Evolutionary conservation across 1,284 basidiomycete species (phyloP).

Genomic region (Retiboletus flavoniger): DNA sequence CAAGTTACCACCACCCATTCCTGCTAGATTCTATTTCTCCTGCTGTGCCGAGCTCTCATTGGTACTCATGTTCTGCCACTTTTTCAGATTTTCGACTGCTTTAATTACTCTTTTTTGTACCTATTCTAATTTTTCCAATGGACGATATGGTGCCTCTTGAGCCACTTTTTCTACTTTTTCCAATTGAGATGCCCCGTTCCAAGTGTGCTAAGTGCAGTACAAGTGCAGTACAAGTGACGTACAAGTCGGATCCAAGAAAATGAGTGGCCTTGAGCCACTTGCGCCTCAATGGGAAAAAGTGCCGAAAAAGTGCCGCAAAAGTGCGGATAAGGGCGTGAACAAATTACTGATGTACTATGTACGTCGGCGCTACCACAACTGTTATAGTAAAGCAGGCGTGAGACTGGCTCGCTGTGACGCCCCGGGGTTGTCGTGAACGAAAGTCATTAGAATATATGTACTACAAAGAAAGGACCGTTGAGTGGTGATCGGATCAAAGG

Average conservation of each 20-base stretch:
- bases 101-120: neutral
- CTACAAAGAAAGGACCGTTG: no score
- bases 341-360: neutral
- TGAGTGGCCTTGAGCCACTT: neutral
- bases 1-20: neutral
- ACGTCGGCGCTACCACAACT: no score
- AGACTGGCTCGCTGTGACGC: no score
- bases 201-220: neutral
- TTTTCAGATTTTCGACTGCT: neutral
- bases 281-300: neutral
- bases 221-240: neutral
- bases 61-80: neutral
- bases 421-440: no score
- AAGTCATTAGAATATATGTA: no score
- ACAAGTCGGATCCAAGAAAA: neutral
- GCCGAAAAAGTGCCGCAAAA: neutral
- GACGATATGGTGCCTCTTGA: neutral
- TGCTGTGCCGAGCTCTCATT: neutral
- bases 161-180: neutral
- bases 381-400: no score
- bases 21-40: no score
- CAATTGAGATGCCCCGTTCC: neutral
- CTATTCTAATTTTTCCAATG: neutral
- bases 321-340: neutral
- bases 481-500: no score